phyloP scores from a whole-genome alignment of 2,329 filamentous ascomycete species.

The Amauroascus verrucosus region DNA sequence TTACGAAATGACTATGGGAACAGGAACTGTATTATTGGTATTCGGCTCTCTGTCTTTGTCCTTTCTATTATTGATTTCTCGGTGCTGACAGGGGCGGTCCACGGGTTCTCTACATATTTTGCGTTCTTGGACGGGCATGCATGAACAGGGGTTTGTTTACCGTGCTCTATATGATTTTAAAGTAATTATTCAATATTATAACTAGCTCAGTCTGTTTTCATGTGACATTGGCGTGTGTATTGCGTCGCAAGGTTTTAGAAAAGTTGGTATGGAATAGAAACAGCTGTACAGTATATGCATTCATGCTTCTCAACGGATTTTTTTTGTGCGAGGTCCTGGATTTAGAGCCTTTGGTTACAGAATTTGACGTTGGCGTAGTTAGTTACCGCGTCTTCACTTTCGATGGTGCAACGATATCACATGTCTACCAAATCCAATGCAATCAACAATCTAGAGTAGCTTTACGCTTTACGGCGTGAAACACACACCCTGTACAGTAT shows the following conservation, averaged over 20 bases:
- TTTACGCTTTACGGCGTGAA: background rate
- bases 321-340: background rate
- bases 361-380: no score
- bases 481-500: background rate
- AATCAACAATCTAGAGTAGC: background rate
- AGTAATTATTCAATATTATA: constrained; percentile 8
- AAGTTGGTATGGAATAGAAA: background rate
- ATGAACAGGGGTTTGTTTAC: constrained; percentile 16
- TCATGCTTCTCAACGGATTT: no score
- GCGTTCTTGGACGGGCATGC: constrained; percentile 15
- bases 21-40: constrained; percentile 9
- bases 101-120: constrained; percentile 8
- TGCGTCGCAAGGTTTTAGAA: background rate
- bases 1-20: constrained; percentile 9
- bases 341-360: no score
- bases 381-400: background rate
- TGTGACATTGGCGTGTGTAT: background rate
- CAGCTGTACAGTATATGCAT: background rate
- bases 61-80: constrained; percentile 13
- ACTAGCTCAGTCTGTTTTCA: background rate
- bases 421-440: background rate
- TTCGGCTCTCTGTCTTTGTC: constrained; percentile 4
- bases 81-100: constrained; percentile 13
- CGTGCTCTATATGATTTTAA: constrained; percentile 12
- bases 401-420: background rate